Evolutionary conservation across 1,139 yeast species (phyloP).

Genomic region (Yamadazyma epiphylla): DNA sequence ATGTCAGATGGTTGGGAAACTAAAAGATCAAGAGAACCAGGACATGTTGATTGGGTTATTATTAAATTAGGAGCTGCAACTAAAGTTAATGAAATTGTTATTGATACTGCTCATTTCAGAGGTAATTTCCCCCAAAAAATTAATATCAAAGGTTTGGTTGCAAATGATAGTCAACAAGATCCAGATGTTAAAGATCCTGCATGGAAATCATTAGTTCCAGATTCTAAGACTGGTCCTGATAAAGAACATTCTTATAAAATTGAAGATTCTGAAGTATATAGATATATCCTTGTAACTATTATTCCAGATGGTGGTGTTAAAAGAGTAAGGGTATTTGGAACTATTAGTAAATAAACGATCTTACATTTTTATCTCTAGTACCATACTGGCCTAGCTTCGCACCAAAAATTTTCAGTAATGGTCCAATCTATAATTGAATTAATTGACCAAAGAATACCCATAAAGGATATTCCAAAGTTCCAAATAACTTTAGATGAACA

Average conservation of each 20-base stretch:
- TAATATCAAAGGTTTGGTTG: constrained; percentile 44
- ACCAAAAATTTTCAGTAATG: background rate
- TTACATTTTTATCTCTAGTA: background rate
- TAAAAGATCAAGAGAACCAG: constrained; percentile 75
- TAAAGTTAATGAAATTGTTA: constrained; percentile 53
- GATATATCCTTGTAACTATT: constrained; percentile 76
- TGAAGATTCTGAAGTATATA: constrained; percentile 23
- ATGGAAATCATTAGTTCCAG: constrained; percentile 68
- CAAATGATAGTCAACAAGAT: constrained; percentile 30
- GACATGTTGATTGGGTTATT: constrained; percentile 89
- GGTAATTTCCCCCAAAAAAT: constrained; percentile 90
- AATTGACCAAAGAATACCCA: constrained; percentile 12
- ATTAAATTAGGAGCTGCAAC: constrained; percentile 70
- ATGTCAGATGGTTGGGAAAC: constrained; percentile 99
- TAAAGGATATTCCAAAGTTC: constrained; percentile 1
- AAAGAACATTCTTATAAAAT: constrained; percentile 61
- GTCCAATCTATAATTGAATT: constrained; percentile 1
- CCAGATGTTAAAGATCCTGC: constrained; percentile 31
- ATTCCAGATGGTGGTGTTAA: constrained; percentile 97
- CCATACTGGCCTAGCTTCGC: too few species aligned
- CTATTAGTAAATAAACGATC: constrained; percentile 18
- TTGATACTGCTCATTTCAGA: constrained; percentile 90
- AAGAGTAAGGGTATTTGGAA: constrained; percentile 79
- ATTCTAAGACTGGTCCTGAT: constrained; percentile 75
- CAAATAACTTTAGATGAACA: constrained; percentile 6